Base-by-base conservation (phyloP, 2,329 filamentous ascomycete genomes). In the Phyllachora maydis region DNA sequence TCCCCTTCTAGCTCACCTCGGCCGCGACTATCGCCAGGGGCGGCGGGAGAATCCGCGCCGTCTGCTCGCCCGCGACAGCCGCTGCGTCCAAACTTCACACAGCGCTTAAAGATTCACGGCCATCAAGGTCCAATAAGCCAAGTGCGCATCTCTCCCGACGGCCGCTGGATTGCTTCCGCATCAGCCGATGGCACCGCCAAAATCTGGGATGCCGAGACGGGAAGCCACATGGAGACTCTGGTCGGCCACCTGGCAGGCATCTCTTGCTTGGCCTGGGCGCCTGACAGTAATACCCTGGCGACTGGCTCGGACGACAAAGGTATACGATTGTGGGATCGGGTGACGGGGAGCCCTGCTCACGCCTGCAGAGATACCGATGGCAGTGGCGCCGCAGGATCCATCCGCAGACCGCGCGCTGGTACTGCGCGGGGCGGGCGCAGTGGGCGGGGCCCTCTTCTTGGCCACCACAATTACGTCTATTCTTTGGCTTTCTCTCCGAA, bases 391-490 rank as follows among this genome's bases (percentile, higher is more conserved):
- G 8, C 28, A 9, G 19, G 26, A 32, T 17, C 25, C 24, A n/a
- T n/a, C n/a, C n/a, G n/a, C n/a, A n/a, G 25, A 19, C 31, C 13
- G 30, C 23, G 15, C 28, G 28, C 8, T 18, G 20, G 19, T 21
- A 22, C 24, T n/a, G 30, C 24, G 24, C 25, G 24, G 31, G 39
- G 23, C 6, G 38, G 34, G 3, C 35, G 36, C 11, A 40, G 38
- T 4, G 55, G 57, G 14, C 52, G 55, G 35, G 53, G 54, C 3
- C 63, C 67, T 4, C 56, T 95, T 33, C 59, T 76, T 13, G 85
- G 88, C 3, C 88, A 98, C 39, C 82, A 93, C 46, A 95, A 90
- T 48, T 95, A 95, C 47, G 73, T 98, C 16, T 92, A 91, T 49
- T 81, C 75, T 23, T 57, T 98, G 16, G 82, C 83, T 5, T 95